Conservation (phyloP, 1,284 basidiomycete genomes). For the Melanopsichium pennsylvanicum region DNA sequence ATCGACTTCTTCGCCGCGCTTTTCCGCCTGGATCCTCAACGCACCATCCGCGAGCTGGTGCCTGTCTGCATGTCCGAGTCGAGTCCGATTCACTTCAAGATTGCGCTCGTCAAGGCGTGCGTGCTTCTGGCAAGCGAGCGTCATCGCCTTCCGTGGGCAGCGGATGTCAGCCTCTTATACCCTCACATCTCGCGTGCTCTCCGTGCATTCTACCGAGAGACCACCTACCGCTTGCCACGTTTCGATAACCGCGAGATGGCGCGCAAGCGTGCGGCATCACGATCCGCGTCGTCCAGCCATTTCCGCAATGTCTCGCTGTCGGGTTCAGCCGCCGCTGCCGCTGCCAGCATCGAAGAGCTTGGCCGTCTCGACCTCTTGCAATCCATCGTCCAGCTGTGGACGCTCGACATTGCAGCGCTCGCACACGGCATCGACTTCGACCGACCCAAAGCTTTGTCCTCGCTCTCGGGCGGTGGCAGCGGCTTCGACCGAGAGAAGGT, state of each 20-base stretch:
- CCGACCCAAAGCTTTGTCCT: slow-evolving; percentile 5
- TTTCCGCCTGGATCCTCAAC: slow-evolving; percentile 60
- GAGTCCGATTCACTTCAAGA: slow-evolving; percentile 52
- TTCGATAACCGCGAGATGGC: slow-evolving; percentile 29
- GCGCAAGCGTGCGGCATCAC: slow-evolving; percentile 27
- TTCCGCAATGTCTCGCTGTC: slow-evolving; percentile 27
- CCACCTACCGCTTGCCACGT: slow-evolving; percentile 33
- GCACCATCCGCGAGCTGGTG: slow-evolving; percentile 48
- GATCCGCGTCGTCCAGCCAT: slow-evolving; percentile 14
- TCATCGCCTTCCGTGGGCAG: slow-evolving; percentile 47
- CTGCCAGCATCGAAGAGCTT: slow-evolving; percentile 40
- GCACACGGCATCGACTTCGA: slow-evolving; percentile 34
- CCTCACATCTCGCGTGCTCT: slow-evolving; percentile 46
- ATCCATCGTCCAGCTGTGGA: slow-evolving; percentile 56
- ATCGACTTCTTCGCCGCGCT: slow-evolving; percentile 58
- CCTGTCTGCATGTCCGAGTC: slow-evolving; percentile 50
- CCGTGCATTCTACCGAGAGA: slow-evolving; percentile 48
- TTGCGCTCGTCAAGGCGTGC: slow-evolving; percentile 52
- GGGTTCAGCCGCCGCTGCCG: slow-evolving; percentile 21
- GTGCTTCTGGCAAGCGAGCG: slow-evolving; percentile 50
- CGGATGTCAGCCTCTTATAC: slow-evolving; percentile 49
- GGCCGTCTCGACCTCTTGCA: slow-evolving; percentile 48
- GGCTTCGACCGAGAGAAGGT: slow-evolving; percentile 34
- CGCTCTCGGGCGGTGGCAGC: slow-evolving; percentile 10
- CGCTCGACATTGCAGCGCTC: slow-evolving; percentile 40